These are phyloP conservation scores for Neovahlkampfia damariscottae DNA, from an alignment of 78 protist genomes.

Conservation along the genomic window DNA sequence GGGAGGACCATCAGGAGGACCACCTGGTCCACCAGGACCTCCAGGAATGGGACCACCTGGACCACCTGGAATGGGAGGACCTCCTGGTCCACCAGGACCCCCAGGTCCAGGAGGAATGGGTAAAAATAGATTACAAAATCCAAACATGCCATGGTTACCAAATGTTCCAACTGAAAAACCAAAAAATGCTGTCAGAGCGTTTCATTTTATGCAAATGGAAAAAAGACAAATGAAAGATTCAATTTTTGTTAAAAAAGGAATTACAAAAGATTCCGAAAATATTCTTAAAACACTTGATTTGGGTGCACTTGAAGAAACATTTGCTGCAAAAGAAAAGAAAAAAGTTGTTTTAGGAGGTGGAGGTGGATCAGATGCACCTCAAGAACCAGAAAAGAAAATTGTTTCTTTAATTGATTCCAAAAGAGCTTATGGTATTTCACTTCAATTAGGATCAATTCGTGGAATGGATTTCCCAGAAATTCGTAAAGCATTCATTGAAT, in stretches of 20 bases:
- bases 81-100: neutral
- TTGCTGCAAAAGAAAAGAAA: neutral
- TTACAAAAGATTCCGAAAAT: neutral
- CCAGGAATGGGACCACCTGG: conserved; percentile 1
- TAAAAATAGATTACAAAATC: too few species aligned
- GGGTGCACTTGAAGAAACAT: neutral
- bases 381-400: neutral
- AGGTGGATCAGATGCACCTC: neutral
- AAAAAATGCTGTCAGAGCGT: neutral
- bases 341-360: neutral
- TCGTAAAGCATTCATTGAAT: neutral
- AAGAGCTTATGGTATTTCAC: neutral
- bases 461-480: neutral
- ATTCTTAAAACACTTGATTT: neutral
- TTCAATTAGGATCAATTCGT: neutral
- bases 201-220: neutral
- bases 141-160: too few species aligned
- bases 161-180: neutral
- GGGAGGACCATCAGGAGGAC: neutral
- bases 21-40: conserved; percentile 1
- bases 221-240: neutral
- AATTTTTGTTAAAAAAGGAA: neutral
- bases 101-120: neutral
- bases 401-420: neutral
- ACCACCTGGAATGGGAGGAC: conserved; percentile 1